phyloP scores from a whole-genome alignment of 2,329 filamentous ascomycete species.

The Clonostachys rhizophaga region DNA sequence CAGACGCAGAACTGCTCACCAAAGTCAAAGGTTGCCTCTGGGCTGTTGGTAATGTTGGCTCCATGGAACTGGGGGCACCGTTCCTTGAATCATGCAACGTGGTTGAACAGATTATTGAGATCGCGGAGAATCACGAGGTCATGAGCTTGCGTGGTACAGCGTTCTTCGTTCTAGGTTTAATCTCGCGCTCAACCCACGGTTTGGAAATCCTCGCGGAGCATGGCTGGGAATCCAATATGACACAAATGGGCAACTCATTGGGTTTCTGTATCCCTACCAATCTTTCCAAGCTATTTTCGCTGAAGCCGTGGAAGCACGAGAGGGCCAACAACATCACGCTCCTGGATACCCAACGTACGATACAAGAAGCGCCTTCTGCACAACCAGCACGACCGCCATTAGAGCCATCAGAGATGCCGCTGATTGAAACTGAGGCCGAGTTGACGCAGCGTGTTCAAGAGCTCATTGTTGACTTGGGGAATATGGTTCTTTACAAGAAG shows the following conservation, averaged over 20 bases:
- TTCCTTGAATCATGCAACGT: conserved; percentile 91
- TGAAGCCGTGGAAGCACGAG: conserved; percentile 54
- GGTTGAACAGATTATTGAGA: conserved; percentile 79
- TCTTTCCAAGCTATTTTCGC: conserved; percentile 73
- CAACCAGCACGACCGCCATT: conserved; percentile 22
- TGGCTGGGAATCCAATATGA: conserved; percentile 91
- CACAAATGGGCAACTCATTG: conserved; percentile 73
- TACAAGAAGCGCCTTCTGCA: conserved; percentile 34
- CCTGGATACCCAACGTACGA: conserved; percentile 48
- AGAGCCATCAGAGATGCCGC: conserved; percentile 29
- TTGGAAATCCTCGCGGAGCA: conserved; percentile 85
- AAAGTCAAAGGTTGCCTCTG: conserved; percentile 97
- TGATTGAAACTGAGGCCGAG: conserved; percentile 51
- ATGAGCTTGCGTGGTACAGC: conserved; percentile 93
- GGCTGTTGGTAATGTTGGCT: conserved; percentile 97
- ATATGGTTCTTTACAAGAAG: conserved; percentile 87
- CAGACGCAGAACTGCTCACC: conserved; percentile 79
- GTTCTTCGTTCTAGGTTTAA: conserved; percentile 90
- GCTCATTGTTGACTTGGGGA: conserved; percentile 82
- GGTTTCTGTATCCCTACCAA: conserved; percentile 84
- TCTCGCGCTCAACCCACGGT: conserved; percentile 87
- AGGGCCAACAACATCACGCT: conserved; percentile 40
- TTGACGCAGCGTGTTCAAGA: conserved; percentile 79
- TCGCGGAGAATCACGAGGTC: conserved; percentile 83
- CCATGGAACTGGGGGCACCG: conserved; percentile 93